phyloP scores from a whole-genome alignment of 768 basidiomycete species.

The Mycena capillaripes region DNA sequence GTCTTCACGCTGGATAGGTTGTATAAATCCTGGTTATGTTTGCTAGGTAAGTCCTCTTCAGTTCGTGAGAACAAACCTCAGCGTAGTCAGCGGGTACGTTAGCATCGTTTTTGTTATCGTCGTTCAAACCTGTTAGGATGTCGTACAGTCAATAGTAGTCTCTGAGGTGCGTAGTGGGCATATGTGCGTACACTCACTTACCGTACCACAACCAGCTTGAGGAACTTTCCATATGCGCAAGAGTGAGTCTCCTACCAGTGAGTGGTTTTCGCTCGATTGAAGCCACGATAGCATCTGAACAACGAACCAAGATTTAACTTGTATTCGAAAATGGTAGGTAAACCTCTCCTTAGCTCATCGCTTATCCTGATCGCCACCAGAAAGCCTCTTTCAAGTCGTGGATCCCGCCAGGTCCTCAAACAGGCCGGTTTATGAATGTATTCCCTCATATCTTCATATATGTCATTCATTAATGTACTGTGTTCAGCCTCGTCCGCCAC shows the following conservation, averaged over 20 bases:
- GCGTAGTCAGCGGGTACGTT: too few relatives aligned
- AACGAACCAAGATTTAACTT: background rate
- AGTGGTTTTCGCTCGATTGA: background rate
- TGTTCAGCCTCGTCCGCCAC: background rate
- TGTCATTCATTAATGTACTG: background rate
- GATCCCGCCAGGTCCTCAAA: background rate
- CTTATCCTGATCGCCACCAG: background rate
- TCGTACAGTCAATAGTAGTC: slow-evolving; percentile 1
- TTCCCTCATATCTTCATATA: background rate
- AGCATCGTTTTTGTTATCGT: background rate
- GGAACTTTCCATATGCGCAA: slow-evolving; percentile 5
- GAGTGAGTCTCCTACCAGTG: background rate
- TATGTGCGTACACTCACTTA: background rate
- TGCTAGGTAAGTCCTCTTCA: slow-evolving; percentile 11
- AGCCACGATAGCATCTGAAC: background rate
- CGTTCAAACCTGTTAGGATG: background rate
- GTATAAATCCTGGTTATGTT: background rate
- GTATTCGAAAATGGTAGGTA: slow-evolving; percentile 21
- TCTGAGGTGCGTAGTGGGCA: slow-evolving; percentile 15
- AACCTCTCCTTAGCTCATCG: background rate
- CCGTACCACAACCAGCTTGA: slow-evolving; percentile 23
- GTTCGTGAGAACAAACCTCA: background rate
- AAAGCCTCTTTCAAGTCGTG: slow-evolving; percentile 29
- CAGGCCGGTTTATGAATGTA: slow-evolving; percentile 10
- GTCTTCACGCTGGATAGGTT: background rate